Evolutionary conservation across 176 grass and related monocot genomes (phyloP).

Genomic region (Carex myosuroides): DNA sequence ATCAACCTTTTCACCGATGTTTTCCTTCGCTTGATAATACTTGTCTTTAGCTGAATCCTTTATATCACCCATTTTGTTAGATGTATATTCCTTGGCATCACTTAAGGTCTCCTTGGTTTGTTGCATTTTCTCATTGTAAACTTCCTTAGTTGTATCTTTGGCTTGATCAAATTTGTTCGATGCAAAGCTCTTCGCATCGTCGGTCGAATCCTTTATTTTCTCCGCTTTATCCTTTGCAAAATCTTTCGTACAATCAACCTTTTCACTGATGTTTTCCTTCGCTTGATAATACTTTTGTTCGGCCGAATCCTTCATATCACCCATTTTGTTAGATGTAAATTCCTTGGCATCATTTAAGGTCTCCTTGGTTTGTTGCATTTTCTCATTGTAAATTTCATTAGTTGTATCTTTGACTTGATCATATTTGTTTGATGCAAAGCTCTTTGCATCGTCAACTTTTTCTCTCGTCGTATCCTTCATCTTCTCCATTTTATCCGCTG

Average conservation of each 20-base stretch:
- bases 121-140: too few relatives aligned
- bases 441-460: background rate
- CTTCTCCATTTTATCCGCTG: conserved; percentile 17
- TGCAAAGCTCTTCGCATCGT: background rate
- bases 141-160: background rate
- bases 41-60: background rate
- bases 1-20: background rate
- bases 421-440: conserved; percentile 8
- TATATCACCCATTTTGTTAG: conserved; percentile 1
- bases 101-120: too few relatives aligned
- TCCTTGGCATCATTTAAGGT: background rate
- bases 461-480: conserved; percentile 7
- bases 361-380: too few relatives aligned
- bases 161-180: conserved; percentile 13
- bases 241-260: background rate
- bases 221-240: background rate
- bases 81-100: background rate
- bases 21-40: background rate
- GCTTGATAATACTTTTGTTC: background rate
- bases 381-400: too few relatives aligned
- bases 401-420: conserved; percentile 10
- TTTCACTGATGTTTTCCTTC: background rate
- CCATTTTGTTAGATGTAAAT: conserved; percentile 7
- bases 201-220: background rate
- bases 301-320: background rate